phyloP scores from a whole-genome alignment of 2,329 filamentous ascomycete genomes.

The Gnomoniopsis smithogilvyi region DNA sequence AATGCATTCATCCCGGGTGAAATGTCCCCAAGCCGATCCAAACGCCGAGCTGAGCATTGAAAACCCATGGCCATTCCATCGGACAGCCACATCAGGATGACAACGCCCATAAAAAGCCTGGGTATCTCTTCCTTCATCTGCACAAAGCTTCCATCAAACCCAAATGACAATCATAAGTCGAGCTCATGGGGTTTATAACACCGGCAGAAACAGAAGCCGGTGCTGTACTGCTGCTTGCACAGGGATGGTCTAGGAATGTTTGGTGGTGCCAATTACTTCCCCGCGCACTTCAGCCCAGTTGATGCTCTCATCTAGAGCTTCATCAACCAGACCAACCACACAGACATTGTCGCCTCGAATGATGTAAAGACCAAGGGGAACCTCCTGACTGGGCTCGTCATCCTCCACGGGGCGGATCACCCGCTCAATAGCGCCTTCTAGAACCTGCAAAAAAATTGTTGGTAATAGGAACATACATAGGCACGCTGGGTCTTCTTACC shows the following conservation, averaged over 20 bases:
- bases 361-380: conserved; percentile 84
- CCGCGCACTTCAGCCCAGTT: conserved; percentile 91
- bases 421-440: conserved; percentile 80
- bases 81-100: background rate
- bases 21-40: background rate
- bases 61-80: background rate
- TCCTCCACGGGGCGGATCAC: conserved; percentile 87
- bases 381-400: conserved; percentile 73
- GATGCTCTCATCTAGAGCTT: conserved; percentile 83
- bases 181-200: background rate
- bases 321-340: conserved; percentile 84
- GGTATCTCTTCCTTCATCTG: conserved; percentile 12
- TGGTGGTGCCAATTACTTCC: conserved; percentile 77
- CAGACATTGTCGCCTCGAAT: conserved; percentile 94
- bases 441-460: conserved; percentile 53
- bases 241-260: conserved; percentile 54
- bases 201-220: background rate
- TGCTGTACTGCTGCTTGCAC: background rate
- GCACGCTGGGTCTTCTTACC: conserved; percentile 35
- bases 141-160: background rate
- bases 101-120: conserved; percentile 1
- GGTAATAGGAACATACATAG: background rate
- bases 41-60: background rate
- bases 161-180: background rate
- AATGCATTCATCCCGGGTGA: conserved; percentile 10